Evolutionary conservation across 345 rosid species (phyloP), one percentile per base, ranked within the genome.

Genomic region (Corchorus capsularis): DNA sequence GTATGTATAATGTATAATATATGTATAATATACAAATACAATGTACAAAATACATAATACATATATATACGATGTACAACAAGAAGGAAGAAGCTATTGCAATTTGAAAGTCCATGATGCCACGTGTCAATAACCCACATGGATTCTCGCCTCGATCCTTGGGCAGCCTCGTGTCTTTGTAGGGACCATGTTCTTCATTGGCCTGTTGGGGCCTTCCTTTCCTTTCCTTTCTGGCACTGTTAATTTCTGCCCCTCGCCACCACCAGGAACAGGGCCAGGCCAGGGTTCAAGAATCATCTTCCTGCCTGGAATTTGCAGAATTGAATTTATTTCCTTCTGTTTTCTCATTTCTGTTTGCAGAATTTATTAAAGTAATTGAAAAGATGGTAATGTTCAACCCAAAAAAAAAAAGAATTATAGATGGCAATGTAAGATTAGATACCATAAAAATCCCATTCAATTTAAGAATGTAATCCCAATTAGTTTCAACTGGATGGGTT

Each of bases 81-180:
- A n/a, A n/a, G n/a, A n/a, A n/a, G n/a, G n/a, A n/a, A n/a, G n/a
- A n/a, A n/a, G n/a, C n/a, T n/a, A n/a, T n/a, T n/a, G n/a, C n/a
- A n/a, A n/a, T n/a, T n/a, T n/a, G n/a, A 39, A 52, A 72, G 72
- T 66, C n/a, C 35, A 57, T 2, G 45, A 47, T 19, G 16, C 50
- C 78, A 68, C 78, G 59, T 68, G 82, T 52, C 39, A 10, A 7
- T 2, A 39, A 6, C 71, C 19, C 55, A 39, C 19, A 69, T 19
- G 68, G 62, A 67, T 20, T 49, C 34, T 57, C 63, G 16, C 63
- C 55, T 47, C 69, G 20, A 50, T 73, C 61, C 53, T 72, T 3
- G 73, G 19, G 54, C 59, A 27, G 20, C 56, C 65, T 32, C 59
- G 56, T 41, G 27, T 72, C 8, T 39, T 47, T 2, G 8, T 71